Evolutionary conservation across 129 eudicot species (phyloP), one percentile per base, ranked within the genome.

Genomic region (Pittosporum tobira): DNA sequence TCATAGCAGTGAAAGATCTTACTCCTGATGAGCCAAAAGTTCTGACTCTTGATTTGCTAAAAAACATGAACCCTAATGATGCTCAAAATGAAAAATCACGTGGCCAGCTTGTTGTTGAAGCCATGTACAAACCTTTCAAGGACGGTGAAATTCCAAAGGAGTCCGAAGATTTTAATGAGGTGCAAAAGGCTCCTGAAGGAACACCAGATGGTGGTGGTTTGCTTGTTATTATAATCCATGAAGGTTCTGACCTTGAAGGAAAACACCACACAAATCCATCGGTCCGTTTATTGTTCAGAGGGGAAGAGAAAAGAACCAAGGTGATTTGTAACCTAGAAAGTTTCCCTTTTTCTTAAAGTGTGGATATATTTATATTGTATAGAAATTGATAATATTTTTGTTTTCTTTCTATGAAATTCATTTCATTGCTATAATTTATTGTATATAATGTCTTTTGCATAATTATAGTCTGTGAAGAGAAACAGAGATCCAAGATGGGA

Each of bases 211-310:
- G 88, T 3, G 95, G 97, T 31, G 97, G 97, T 31, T 59, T 90
- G 80, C 97, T 90, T 6, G 94, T 85, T 13, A 77, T 90, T 60
- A 82, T 71, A 48, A 66, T 90, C 67, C 97, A 90, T 27, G 94
- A 90, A 80, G 94, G 79, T 40, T 87, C 85, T 81, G 97, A 90
- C 65, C 71, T 90, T 15, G 95, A 90, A 78, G 97, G 97, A 65
- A 90, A 90, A 67, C 79, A 90, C 82, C 97, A 90, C 75, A 82
- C 84, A 1, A 85, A 85, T 83, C 97, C 97, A 25, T 85, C 88
- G 0, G 94, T 80, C 14, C 94, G 95, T 48, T 3, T 90, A 46
- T 71, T 85, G 30, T 82, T 85, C 63, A 81, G 73, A 53, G 97
- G 95, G 29, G 97, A 90, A 68, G 97, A 90, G 59, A 82, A 45